Percentiles rank a stretch among this genome's conserved stretches.
Conservation (phyloP, 306 rosid species). For the Cicer cuneatum region DNA sequence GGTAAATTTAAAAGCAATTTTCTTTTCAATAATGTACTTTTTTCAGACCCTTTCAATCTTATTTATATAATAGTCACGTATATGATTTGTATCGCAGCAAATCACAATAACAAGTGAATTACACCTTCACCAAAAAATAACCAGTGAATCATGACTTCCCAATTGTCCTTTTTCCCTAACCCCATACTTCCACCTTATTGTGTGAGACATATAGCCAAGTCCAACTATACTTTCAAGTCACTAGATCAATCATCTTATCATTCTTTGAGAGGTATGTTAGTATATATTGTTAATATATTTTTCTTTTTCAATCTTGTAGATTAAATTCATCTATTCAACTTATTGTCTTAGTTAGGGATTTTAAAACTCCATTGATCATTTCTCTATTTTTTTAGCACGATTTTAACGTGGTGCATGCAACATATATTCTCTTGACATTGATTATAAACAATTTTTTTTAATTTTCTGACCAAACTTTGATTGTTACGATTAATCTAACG, state of each 20-base stretch:
- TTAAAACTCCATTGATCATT: background rate
- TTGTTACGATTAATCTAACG: no score
- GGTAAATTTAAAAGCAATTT: background rate
- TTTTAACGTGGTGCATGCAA: no score
- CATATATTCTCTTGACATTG: no score
- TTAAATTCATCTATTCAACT: background rate
- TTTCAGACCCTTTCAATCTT: background rate
- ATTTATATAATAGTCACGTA: background rate
- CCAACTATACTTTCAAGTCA: background rate
- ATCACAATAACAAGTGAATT: background rate
- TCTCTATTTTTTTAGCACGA: no score
- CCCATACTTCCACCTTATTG: background rate
- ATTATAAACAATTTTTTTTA: no score
- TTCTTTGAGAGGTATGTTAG: constrained; percentile 20
- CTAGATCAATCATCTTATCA: background rate
- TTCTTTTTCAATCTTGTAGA: background rate
- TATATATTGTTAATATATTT: background rate
- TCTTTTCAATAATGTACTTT: background rate
- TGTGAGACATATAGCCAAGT: background rate
- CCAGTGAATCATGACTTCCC: background rate
- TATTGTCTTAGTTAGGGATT: background rate
- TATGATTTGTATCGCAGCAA: background rate
- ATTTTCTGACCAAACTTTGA: no score
- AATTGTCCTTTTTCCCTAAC: background rate
- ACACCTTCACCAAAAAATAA: background rate